Percentiles rank a stretch among this genome's conserved stretches.
Conservation (phyloP, 2,329 filamentous ascomycete species). For the Alternaria sp. region DNA sequence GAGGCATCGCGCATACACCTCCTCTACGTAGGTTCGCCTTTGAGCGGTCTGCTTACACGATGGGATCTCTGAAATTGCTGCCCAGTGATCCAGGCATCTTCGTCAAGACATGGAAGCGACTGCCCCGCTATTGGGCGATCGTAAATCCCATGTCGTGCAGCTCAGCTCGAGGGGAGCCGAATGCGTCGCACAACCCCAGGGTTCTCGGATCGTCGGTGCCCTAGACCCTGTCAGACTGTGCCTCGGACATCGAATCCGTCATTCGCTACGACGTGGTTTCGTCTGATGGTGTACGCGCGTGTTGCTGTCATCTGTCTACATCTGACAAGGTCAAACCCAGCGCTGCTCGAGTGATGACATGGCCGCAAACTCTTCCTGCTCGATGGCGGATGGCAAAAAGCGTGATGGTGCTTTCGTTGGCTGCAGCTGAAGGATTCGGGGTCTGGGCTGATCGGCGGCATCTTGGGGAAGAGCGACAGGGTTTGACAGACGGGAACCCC, state of each 20-base stretch:
- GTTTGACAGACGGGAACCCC: conserved; percentile 1
- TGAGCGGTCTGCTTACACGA: not conserved
- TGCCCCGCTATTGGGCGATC: not conserved
- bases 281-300: not conserved
- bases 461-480: conserved; percentile 5
- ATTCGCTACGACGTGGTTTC: not conserved
- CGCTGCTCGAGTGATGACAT: not conserved
- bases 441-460: conserved; percentile 4
- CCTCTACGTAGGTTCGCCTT: not conserved
- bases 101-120: not conserved
- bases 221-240: not conserved
- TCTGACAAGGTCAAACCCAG: not conserved
- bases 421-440: not conserved
- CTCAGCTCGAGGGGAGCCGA: conserved; percentile 1
- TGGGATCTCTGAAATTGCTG: not conserved
- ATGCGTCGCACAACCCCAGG: conserved; percentile 2
- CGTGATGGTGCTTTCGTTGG: not conserved
- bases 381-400: not conserved
- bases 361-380: not conserved
- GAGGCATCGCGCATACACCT: not conserved
- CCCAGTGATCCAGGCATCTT: not conserved
- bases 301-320: conserved; percentile 2
- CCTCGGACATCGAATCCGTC: conserved; percentile 4
- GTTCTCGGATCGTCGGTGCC: conserved; percentile 10
- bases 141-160: not conserved